phyloP scores from a whole-genome alignment of 2,329 filamentous ascomycete genomes.

The Epichloe festucae region DNA sequence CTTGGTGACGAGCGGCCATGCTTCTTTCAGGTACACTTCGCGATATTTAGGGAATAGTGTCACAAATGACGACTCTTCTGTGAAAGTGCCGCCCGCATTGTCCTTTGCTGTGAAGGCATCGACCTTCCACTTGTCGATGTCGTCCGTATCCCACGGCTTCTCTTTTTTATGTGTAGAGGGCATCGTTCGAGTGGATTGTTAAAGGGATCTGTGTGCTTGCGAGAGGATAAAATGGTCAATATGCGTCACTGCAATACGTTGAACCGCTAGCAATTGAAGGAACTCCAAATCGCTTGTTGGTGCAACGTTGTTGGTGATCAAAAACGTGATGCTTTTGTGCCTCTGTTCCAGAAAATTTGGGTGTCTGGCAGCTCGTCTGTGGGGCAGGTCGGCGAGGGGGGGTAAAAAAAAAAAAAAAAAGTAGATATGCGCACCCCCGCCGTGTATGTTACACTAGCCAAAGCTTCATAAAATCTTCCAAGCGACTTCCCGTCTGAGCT shows the following conservation, averaged over 20 bases:
- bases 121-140: slow-evolving; percentile 94
- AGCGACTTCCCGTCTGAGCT: neutral
- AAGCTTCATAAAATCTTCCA: slow-evolving; percentile 6
- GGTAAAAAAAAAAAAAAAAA: neutral
- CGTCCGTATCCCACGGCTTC: slow-evolving; percentile 92
- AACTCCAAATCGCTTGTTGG: neutral
- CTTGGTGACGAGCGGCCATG: slow-evolving; percentile 83
- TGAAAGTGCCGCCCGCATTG: slow-evolving; percentile 74
- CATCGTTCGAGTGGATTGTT: slow-evolving; percentile 35
- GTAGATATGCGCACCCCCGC: neutral
- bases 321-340: neutral
- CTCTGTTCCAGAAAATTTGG: slow-evolving; percentile 1
- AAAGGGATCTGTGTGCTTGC: too few species aligned
- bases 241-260: neutral
- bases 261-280: neutral
- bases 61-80: slow-evolving; percentile 83
- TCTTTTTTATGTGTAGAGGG: slow-evolving; percentile 77
- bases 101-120: slow-evolving; percentile 77
- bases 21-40: slow-evolving; percentile 83
- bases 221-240: neutral
- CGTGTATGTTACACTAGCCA: neutral
- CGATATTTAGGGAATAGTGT: slow-evolving; percentile 92
- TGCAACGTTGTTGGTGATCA: neutral
- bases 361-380: neutral
- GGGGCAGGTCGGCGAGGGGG: neutral